Base-by-base conservation (phyloP, 1,284 basidiomycete species). In the Trichosporon ovoides region DNA sequence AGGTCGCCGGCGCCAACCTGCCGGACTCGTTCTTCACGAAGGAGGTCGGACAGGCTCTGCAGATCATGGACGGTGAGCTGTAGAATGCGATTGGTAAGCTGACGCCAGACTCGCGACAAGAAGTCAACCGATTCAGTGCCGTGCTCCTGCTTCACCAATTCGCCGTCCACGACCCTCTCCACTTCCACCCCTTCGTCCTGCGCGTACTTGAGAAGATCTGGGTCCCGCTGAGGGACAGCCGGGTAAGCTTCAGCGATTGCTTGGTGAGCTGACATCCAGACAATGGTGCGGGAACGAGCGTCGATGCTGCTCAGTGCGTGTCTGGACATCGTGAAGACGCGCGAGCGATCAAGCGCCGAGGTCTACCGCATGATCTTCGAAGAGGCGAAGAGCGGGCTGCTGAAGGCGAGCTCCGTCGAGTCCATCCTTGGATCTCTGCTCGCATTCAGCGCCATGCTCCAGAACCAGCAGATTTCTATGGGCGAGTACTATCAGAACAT, bases 401-500 rank as follows among this genome's bases (percentile, higher is more conserved):
- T 88, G 74, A 87, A 86, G 73, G 81, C 84, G 3, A 85, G 87
- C 70, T 77, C 69, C 83, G 35, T 95, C 89, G 78, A 83, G 56
- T 65, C 91, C 24, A 91, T 98, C 43, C 92, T 98, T 66, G 96
- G 95, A 1, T 94, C 91, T 18, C 74, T 99, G 35, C 81, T 98
- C 55, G 95, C 93, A 12, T 92, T 94, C 74, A 87, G 92, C 54
- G 91, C 96, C 71, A 82, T 99, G 34, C 79, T 98, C 13, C 82
- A 95, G 57, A 91, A 97, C 74, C 94, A 92, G 35, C 91, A 92
- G 65, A 91, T 93, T 83, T 97, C 95, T 67, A 95, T 98, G 92
- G 85, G 85, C 66, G 89, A 95, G 62, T 88, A 87, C 51, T 97
- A 93, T 70, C 78, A 88, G 50, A 86, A 90, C 64, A 88, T 90